Percentiles rank a stretch among this genome's conserved stretches.
These are phyloP conservation scores for Spathaspora gorwiae DNA, from an alignment of 805 yeast genomes.

Conservation along the genomic window DNA sequence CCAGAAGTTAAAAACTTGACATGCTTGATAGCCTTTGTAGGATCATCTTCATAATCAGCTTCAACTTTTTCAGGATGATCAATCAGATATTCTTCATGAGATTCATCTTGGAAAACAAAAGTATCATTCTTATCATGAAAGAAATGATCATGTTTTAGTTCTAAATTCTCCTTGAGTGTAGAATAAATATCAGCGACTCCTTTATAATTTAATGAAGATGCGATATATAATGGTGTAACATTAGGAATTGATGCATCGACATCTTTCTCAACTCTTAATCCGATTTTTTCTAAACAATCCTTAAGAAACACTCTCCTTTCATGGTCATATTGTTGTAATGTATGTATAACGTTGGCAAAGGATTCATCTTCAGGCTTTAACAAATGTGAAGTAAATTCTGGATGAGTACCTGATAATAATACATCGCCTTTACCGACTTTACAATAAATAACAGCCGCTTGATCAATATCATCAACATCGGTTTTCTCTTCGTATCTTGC, in stretches of 20 bases:
- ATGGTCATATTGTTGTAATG: slow-evolving; percentile 40
- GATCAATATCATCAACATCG: slow-evolving; percentile 42
- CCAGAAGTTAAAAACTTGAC: slow-evolving; percentile 43
- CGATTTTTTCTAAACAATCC: slow-evolving; percentile 54
- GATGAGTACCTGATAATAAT: slow-evolving; percentile 80
- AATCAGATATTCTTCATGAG: slow-evolving; percentile 18
- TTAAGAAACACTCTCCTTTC: slow-evolving; percentile 54
- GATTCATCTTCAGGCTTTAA: slow-evolving; percentile 25
- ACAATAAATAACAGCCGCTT: slow-evolving; percentile 72
- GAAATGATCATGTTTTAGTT: slow-evolving; percentile 21
- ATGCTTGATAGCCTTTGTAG: slow-evolving; percentile 44
- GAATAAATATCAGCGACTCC: slow-evolving; percentile 28
- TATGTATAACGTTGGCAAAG: slow-evolving; percentile 27
- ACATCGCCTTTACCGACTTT: slow-evolving; percentile 72
- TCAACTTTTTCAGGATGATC: background rate
- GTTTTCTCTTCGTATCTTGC: slow-evolving; percentile 60
- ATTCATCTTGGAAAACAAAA: slow-evolving; percentile 44
- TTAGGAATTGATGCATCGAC: slow-evolving; percentile 50
- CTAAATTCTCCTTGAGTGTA: slow-evolving; percentile 36
- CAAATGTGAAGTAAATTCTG: slow-evolving; percentile 67
- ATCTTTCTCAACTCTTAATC: slow-evolving; percentile 60
- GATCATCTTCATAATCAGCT: slow-evolving; percentile 36
- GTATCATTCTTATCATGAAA: slow-evolving; percentile 56
- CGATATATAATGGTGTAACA: slow-evolving; percentile 61
- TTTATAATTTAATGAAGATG: slow-evolving; percentile 35